Conservation (phyloP, 2,329 filamentous ascomycete genomes). For the Diaporthe sp. region DNA sequence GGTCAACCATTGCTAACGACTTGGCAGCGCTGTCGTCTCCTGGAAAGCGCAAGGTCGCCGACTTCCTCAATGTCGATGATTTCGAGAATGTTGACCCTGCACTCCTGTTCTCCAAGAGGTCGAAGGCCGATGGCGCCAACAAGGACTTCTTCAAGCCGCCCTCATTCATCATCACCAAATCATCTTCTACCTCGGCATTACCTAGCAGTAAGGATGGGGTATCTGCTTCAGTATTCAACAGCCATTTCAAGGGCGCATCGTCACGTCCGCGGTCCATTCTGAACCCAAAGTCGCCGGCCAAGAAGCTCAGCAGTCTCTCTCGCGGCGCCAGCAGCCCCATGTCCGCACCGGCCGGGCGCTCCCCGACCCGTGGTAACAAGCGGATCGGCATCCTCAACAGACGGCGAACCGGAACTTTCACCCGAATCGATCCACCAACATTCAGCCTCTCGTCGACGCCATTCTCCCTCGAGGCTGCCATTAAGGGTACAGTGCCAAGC, state of each 20-base stretch:
- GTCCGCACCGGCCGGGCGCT: conserved; percentile 81
- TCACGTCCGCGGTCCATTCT: conserved; percentile 57
- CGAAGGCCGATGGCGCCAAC: conserved; percentile 59
- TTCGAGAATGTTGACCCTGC: conserved; percentile 71
- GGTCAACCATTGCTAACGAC: conserved; percentile 41
- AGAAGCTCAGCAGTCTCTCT: conserved; percentile 54
- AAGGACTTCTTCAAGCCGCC: conserved; percentile 62
- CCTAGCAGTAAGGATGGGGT: conserved; percentile 43
- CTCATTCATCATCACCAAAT: conserved; percentile 56
- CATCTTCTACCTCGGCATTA: conserved; percentile 46
- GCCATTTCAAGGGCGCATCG: conserved; percentile 39
- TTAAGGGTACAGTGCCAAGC: conserved; percentile 78
- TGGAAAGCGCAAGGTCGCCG: conserved; percentile 68
- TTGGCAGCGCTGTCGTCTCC: conserved; percentile 52
- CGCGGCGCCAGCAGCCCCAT: conserved; percentile 61
- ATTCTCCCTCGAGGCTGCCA: conserved; percentile 86
- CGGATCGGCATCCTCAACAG: conserved; percentile 75
- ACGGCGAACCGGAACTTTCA: conserved; percentile 72
- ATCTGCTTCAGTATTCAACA: conserved; percentile 42
- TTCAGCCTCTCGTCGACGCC: conserved; percentile 68
- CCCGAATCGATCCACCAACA: conserved; percentile 77
- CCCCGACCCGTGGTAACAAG: conserved; percentile 76
- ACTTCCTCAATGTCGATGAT: conserved; percentile 61
- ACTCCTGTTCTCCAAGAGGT: conserved; percentile 65
- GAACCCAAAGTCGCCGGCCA: conserved; percentile 63